Evolutionary conservation across 23 red algal species (phyloP), one percentile per base, ranked within the genome.

Genomic region (Gracilaria gracilis): DNA sequence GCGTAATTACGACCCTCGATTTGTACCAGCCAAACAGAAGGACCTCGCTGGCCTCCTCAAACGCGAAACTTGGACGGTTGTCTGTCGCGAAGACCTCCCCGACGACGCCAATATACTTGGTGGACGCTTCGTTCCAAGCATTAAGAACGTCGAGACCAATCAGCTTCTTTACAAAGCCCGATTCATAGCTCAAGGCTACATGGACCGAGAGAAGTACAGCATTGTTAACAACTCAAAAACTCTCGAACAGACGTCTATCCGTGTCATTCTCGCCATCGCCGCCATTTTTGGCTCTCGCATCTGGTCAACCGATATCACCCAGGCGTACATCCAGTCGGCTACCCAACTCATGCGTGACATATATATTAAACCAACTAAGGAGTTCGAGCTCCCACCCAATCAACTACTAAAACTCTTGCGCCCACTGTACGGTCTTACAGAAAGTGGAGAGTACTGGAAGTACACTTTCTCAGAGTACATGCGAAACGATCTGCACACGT

Each of bases 321-420:
- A 49, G 24, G 72, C 72, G 13, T 77, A 77, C 16, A 9, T 77
- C 7, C 72, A 77, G 34, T 11, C 29, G 5, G 21, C 25, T 40
- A 13, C 9, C 2, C 29, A 27, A 1, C 23, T 77, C 11, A 5
- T 25, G 13, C 34, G 72, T 29, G 7, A 8, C 8, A 27, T 77
- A 15, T 71, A 77, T 46, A 12, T 11, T 9, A 9, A 0, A 25
- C 24, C 34, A 1, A 31, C 62, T 13, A 40, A 39, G 21, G 79
- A 83, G 64, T 62, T 83, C 79, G 51, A 83, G 23, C 79, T 83
- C 40, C 1, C 79, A 37, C 16, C 49, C 1, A 32, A 83, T 14
- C 50, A 83, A 61, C 53, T 83, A 16, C 55, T 83, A 11, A 83
- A 83, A 32, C 57, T 83, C 0, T 29, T 83, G 25, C 47, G 55